Conservation (phyloP, 2,329 filamentous ascomycete species). For the Colletotrichum chlorophyti region DNA sequence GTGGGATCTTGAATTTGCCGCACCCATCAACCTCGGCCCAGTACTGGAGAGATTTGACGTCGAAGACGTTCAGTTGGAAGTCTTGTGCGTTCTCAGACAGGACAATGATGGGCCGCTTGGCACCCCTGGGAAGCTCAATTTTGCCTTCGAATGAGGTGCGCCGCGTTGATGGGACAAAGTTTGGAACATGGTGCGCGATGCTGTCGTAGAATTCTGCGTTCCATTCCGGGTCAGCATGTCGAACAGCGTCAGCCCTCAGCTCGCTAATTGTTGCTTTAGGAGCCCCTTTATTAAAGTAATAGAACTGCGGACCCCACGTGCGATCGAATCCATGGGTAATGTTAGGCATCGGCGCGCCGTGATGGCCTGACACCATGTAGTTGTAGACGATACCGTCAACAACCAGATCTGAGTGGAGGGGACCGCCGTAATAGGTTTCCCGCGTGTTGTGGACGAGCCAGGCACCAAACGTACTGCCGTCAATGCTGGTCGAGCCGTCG, state of each 20-base stretch:
- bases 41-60: conserved; percentile 65
- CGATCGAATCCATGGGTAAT: conserved; percentile 70
- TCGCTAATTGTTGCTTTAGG: background rate
- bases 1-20: conserved; percentile 58
- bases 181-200: conserved; percentile 64
- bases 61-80: conserved; percentile 52
- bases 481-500: conserved; percentile 48
- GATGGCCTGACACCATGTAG: conserved; percentile 68
- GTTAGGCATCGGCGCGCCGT: conserved; percentile 68
- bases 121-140: conserved; percentile 57
- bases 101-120: conserved; percentile 60
- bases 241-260: conserved; percentile 52
- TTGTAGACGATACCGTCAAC: conserved; percentile 73
- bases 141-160: conserved; percentile 57
- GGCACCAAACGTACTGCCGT: conserved; percentile 61
- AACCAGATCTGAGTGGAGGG: conserved; percentile 66
- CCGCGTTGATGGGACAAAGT: conserved; percentile 59
- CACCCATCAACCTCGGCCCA: conserved; percentile 59
- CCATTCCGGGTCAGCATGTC: conserved; percentile 58
- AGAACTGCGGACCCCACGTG: conserved; percentile 70
- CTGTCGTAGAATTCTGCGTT: conserved; percentile 67
- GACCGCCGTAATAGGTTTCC: conserved; percentile 68
- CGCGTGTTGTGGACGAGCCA: conserved; percentile 71
- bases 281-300: conserved; percentile 60
- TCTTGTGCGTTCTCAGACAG: conserved; percentile 45